phyloP scores from a whole-genome alignment of 768 basidiomycete genomes.

The Plicaturopsis crispa region DNA sequence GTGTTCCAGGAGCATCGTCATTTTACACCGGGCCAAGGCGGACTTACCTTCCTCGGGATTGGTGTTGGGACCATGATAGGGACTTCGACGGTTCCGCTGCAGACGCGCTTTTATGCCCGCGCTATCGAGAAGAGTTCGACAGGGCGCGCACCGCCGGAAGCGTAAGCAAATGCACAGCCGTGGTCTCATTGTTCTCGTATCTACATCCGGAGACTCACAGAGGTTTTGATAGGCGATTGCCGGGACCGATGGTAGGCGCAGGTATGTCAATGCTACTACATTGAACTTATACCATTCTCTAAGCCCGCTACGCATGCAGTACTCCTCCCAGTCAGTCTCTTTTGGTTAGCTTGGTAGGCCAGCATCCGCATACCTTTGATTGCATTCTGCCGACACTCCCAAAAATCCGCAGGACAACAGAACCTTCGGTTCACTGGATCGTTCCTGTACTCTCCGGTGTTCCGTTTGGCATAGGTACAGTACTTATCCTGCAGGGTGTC shows the following conservation, averaged over 20 bases:
- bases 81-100: conserved; percentile 41
- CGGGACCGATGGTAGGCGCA: neutral
- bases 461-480: conserved; percentile 60
- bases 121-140: conserved; percentile 38
- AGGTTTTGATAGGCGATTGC: neutral
- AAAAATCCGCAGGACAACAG: conserved; percentile 32
- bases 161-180: conserved; percentile 36
- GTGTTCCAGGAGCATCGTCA: conserved; percentile 46
- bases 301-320: too few species aligned
- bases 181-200: too few species aligned
- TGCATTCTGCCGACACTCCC: neutral
- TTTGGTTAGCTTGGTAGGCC: conserved; percentile 62
- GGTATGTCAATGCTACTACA: conserved; percentile 39
- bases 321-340: conserved; percentile 48
- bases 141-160: conserved; percentile 54
- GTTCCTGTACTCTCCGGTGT: conserved; percentile 59
- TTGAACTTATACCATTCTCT: too few species aligned
- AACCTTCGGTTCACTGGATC: conserved; percentile 52
- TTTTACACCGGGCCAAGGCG: conserved; percentile 46
- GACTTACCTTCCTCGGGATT: conserved; percentile 59
- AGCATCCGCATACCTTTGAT: too few species aligned
- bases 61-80: conserved; percentile 50
- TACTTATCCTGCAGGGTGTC: conserved; percentile 59
- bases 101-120: conserved; percentile 44
- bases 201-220: neutral